Conservation (phyloP, 225 moss, liverwort and hornwort genomes). For the Physcomitrellopsis africana region DNA sequence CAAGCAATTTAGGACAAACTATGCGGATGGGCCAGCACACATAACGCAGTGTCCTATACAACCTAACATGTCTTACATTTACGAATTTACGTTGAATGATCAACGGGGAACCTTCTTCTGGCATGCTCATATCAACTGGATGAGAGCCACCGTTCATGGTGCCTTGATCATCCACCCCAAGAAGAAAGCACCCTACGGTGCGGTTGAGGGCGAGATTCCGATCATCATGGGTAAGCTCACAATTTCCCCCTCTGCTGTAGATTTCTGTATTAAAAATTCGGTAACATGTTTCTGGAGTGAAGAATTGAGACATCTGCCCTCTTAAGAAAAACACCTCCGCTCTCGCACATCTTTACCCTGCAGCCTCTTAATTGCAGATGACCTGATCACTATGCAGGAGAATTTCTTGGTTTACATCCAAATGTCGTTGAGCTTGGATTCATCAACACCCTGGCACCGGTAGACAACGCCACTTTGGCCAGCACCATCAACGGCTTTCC, state of each 20-base stretch:
- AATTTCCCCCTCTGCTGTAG: too few species aligned
- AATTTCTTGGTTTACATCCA: slow-evolving; percentile 66
- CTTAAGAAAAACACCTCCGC: too few species aligned
- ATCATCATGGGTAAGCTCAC: slow-evolving; percentile 31
- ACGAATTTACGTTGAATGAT: slow-evolving; percentile 33
- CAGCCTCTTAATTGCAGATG: too few species aligned
- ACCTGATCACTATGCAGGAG: slow-evolving; percentile 41
- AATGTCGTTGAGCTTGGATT: slow-evolving; percentile 46
- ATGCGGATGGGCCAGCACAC: slow-evolving; percentile 55
- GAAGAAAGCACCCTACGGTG: background rate
- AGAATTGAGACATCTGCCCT: too few species aligned
- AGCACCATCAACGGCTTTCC: slow-evolving; percentile 49
- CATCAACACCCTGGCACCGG: background rate
- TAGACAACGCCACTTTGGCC: slow-evolving; percentile 32
- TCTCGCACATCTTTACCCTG: too few species aligned
- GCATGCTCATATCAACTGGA: slow-evolving; percentile 56
- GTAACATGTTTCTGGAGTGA: too few species aligned
- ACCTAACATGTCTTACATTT: slow-evolving; percentile 21
- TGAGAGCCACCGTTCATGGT: slow-evolving; percentile 55
- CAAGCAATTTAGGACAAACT: slow-evolving; percentile 31
- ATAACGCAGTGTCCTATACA: slow-evolving; percentile 59
- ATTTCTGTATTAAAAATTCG: background rate
- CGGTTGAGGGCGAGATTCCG: slow-evolving; percentile 29
- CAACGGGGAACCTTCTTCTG: slow-evolving; percentile 55
- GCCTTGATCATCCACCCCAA: slow-evolving; percentile 48